These are phyloP conservation scores for Ceratocystis lukuohia DNA, from an alignment of 2,329 filamentous ascomycete species.

Conservation along the genomic window DNA sequence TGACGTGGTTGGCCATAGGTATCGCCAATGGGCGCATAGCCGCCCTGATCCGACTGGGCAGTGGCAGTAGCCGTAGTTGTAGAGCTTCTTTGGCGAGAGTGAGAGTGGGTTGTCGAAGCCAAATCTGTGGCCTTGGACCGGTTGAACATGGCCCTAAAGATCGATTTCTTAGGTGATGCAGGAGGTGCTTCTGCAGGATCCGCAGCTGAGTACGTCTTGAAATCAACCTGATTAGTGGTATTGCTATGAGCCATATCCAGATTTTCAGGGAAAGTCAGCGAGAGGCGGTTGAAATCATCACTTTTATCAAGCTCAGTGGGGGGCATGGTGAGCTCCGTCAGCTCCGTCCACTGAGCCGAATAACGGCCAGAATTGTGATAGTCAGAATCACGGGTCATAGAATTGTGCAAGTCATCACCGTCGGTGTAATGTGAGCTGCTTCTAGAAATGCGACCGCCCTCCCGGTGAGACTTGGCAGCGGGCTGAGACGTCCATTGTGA, in stretches of 20 bases:
- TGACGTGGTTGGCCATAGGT: constrained; percentile 5
- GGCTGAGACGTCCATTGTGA: not conserved
- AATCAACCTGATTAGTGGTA: not conserved
- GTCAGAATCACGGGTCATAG: constrained; percentile 12
- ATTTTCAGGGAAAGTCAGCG: constrained; percentile 17
- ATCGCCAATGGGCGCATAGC: not conserved
- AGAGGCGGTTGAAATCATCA: constrained; percentile 13
- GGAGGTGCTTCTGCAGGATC: not conserved
- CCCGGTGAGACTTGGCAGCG: not conserved
- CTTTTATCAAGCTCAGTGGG: constrained; percentile 17
- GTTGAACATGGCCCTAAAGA: constrained; percentile 16
- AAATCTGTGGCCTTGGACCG: constrained; percentile 15
- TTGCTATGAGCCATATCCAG: not conserved
- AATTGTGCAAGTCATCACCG: constrained; percentile 9
- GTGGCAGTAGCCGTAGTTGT: constrained; percentile 7
- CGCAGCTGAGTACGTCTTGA: not conserved
- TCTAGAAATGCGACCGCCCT: constrained; percentile 16
- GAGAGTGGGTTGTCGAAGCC: constrained; percentile 7
- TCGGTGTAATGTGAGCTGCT: constrained; percentile 18
- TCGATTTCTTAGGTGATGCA: constrained; percentile 16
- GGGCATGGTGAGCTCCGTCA: constrained; percentile 18
- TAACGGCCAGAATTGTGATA: constrained; percentile 16
- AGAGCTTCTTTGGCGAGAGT: constrained; percentile 18
- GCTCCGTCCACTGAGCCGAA: constrained; percentile 18
- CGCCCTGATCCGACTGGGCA: not conserved